Conservation (phyloP, 208 protist genomes). For the Acanthamoeba polyphaga region DNA sequence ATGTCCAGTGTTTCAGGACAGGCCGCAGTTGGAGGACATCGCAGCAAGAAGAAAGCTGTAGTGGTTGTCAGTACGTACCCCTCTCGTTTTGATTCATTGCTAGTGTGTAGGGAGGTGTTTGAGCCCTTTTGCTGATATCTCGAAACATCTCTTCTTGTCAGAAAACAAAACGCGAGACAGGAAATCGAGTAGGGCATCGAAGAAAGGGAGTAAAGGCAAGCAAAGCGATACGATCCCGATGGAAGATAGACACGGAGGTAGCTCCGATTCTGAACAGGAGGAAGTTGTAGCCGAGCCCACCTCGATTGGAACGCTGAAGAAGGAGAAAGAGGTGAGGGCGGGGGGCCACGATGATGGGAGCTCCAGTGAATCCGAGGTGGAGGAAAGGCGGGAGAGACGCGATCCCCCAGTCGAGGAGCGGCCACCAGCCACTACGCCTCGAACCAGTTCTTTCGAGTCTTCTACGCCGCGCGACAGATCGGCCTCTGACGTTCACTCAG, state of each 20-base stretch:
- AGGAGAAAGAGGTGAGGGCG: conserved; percentile 48
- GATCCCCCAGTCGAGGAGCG: background rate
- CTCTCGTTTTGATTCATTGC: background rate
- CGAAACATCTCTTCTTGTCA: background rate
- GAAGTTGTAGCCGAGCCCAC: background rate
- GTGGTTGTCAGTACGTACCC: conserved; percentile 28
- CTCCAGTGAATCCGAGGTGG: conserved; percentile 35
- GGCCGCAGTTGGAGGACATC: background rate
- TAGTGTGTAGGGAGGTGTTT: background rate
- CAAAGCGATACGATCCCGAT: background rate
- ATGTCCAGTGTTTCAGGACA: conserved; percentile 1
- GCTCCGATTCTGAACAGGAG: conserved; percentile 14
- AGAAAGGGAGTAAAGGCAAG: background rate
- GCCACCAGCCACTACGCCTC: background rate
- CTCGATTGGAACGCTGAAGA: conserved; percentile 8
- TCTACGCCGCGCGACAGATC: background rate
- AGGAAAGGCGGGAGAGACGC: background rate
- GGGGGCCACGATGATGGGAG: background rate
- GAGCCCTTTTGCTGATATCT: background rate
- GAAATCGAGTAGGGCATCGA: conserved; percentile 14
- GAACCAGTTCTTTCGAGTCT: background rate
- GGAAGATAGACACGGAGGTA: background rate
- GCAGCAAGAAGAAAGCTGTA: background rate
- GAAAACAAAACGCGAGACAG: conserved; percentile 38
- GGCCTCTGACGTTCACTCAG: background rate